Evolutionary conservation across 202 grass and related monocot genomes (phyloP), one percentile per base, ranked within the genome.

Genomic region (Hordeum pubiflorum): DNA sequence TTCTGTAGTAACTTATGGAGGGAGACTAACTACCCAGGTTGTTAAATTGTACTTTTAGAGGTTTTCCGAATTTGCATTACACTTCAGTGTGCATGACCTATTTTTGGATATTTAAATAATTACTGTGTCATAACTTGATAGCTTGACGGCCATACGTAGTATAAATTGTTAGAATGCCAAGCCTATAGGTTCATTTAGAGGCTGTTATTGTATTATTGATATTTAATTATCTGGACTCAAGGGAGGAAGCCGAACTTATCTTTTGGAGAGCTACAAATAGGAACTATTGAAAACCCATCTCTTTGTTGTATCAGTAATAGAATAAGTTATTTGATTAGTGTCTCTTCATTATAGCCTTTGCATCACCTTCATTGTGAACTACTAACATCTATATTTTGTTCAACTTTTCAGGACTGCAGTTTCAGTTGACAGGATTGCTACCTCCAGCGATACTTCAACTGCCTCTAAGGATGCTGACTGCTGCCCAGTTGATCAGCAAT

Each of bases 381-480:
- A 59, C 22, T 52, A 37, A 39, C 68, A 12, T 40, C 55, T 77
- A 50, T 50, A 12, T 82, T 59, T 18, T 82, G 18, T 66, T 67
- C 17, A 14, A 1, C 75, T 36, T 80, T 88, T 34, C 80, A 94
- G 94, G 78, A 92, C 82, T 79, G 87, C 87, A 63, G 17, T 85
- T 84, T 93, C 90, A 54, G 87, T 84, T 81, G 78, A 80, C 21
- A 93, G 78, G 79, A 82, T 74, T 43, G 69, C 84, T 83, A 79
- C 80, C 60, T 83, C 77, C 55, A 82, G 76, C 14, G 66, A 61
- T 48, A 50, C 39, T 87, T 73, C 72, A 76, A 76, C 86, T 83
- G 20, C 52, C 79, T 57, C 58, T 27, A 74, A 80, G 14, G 73
- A 52, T 63, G 67, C 89, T 58, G 61, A 81, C 44, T 75, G 65